Conservation (phyloP, 192 early-diverging fungal genomes). For the Glomus cerebriforme region DNA sequence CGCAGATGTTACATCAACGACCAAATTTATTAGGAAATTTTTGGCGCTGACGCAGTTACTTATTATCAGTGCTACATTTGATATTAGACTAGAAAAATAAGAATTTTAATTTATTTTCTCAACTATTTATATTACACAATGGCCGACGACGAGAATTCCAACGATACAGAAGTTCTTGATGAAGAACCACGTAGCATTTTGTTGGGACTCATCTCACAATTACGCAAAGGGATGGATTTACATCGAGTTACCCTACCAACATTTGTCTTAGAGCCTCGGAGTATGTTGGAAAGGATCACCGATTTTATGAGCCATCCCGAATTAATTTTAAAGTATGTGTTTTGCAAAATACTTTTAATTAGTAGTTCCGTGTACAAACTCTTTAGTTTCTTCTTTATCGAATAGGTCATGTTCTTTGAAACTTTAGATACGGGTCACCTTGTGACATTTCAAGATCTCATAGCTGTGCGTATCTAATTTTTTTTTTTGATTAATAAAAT, state of each 20-base stretch:
- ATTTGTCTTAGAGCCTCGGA: slow-evolving; percentile 92
- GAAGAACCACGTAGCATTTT: slow-evolving; percentile 82
- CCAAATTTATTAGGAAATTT: neutral
- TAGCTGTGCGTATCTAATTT: neutral
- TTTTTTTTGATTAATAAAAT: neutral
- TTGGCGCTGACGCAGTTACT: neutral
- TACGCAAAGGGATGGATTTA: slow-evolving; percentile 89
- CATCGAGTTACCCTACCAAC: slow-evolving; percentile 92
- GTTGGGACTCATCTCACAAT: slow-evolving; percentile 83
- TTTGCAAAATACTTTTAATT: neutral
- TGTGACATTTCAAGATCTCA: neutral
- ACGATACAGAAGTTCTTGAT: slow-evolving; percentile 78
- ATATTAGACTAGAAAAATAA: neutral
- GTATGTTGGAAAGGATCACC: slow-evolving; percentile 92
- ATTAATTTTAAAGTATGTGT: slow-evolving; percentile 68
- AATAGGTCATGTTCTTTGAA: neutral
- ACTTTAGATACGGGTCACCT: neutral
- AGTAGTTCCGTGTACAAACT: neutral
- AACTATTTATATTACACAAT: neutral
- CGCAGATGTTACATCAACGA: neutral
- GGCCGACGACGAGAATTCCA: slow-evolving; percentile 21
- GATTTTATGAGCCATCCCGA: slow-evolving; percentile 96
- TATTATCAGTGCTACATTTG: too few species aligned
- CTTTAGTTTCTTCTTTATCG: neutral
- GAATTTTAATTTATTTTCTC: neutral